These are phyloP conservation scores for Dothideomycetes sp. DNA, from an alignment of 2,329 filamentous ascomycete genomes.

Conservation along the genomic window DNA sequence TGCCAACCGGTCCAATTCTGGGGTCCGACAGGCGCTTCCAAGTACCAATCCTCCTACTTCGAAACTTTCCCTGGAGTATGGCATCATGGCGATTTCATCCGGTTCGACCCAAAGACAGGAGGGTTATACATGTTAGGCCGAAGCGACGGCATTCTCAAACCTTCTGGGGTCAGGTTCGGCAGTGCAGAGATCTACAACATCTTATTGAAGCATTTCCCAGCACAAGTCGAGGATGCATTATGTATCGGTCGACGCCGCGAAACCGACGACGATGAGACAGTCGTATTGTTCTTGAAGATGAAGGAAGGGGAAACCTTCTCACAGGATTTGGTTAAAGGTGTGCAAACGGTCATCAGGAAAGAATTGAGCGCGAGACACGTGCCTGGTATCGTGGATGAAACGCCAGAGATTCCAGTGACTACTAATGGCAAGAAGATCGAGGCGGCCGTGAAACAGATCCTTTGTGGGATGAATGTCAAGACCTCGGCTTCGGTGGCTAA, in stretches of 20 bases:
- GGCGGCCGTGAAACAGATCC: constrained; percentile 89
- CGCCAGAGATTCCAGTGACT: constrained; percentile 80
- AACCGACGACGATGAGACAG: constrained; percentile 71
- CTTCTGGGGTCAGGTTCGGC: constrained; percentile 82
- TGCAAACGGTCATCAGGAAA: constrained; percentile 60
- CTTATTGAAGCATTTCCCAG: constrained; percentile 71
- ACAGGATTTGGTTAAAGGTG: constrained; percentile 49
- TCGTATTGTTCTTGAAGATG: constrained; percentile 83
- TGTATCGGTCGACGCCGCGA: constrained; percentile 71
- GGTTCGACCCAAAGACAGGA: constrained; percentile 59
- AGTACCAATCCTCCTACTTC: constrained; percentile 81
- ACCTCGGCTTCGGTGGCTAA: constrained; percentile 93
- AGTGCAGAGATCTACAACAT: constrained; percentile 95
- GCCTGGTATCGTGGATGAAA: constrained; percentile 71
- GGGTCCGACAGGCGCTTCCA: constrained; percentile 59
- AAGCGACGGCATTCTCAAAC: constrained; percentile 88
- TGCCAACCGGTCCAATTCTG: constrained; percentile 89
- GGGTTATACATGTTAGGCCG: constrained; percentile 85
- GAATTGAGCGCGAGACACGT: constrained; percentile 87
- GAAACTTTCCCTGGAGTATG: constrained; percentile 69
- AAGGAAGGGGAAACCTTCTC: constrained; percentile 47
- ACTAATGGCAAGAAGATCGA: constrained; percentile 98
- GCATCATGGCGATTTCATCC: constrained; percentile 92
- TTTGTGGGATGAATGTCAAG: constrained; percentile 78
- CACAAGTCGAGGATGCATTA: constrained; percentile 72